Evolutionary conservation across 2,329 filamentous ascomycete genomes (phyloP).

Genomic region (Pseudocercospora musae): DNA sequence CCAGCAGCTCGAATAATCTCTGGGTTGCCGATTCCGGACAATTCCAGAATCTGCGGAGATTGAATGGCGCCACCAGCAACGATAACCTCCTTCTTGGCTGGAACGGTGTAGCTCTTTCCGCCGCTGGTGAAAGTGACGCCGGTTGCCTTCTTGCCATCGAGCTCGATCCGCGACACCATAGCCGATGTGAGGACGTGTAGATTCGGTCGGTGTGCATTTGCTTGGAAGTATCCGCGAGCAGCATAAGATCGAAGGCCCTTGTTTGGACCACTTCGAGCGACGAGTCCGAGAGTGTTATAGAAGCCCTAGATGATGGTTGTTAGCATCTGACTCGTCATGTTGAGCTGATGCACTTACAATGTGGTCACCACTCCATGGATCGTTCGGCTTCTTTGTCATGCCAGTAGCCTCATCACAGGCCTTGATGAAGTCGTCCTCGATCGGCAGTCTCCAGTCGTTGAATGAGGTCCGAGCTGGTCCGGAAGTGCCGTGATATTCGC

Average conservation of each 20-base stretch:
- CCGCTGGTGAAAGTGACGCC: constrained; percentile 45
- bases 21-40: constrained; percentile 58
- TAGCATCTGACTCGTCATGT: background rate
- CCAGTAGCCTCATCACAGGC: constrained; percentile 36
- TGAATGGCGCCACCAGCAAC: constrained; percentile 57
- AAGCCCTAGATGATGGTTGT: constrained; percentile 22
- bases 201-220: constrained; percentile 33
- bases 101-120: constrained; percentile 37
- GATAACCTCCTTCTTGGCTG: constrained; percentile 51
- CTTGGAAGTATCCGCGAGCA: constrained; percentile 34
- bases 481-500: constrained; percentile 35
- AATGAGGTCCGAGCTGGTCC: constrained; percentile 38
- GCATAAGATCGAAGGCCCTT: constrained; percentile 37
- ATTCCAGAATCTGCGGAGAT: constrained; percentile 58
- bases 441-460: constrained; percentile 36
- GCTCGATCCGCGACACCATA: constrained; percentile 46
- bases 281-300: constrained; percentile 31
- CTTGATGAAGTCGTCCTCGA: constrained; percentile 37
- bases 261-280: constrained; percentile 29
- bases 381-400: constrained; percentile 35
- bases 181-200: constrained; percentile 40
- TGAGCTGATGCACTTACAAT: constrained; percentile 20
- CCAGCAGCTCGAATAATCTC: constrained; percentile 37
- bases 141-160: constrained; percentile 39
- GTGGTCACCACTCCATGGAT: constrained; percentile 38